Base-by-base conservation (phyloP, 495 filamentous ascomycete genomes). In the Durotheca rogersii region DNA sequence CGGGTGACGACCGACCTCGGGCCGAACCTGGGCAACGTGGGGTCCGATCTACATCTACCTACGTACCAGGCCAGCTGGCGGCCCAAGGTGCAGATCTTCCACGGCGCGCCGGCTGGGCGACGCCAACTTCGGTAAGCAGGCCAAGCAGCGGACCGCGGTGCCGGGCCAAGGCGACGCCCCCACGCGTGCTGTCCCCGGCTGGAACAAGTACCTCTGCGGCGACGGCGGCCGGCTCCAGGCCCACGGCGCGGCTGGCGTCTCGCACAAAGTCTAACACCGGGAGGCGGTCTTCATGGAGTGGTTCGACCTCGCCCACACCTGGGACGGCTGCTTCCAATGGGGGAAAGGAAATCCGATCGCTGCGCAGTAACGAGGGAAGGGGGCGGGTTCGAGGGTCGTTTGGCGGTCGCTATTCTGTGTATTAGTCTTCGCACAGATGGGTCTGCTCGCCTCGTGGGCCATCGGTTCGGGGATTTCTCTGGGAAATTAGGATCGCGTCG, bases 41-140 rank as follows among this genome's bases (percentile, higher is more conserved):
- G 60, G 14, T 78, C 81, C 61, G 79, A 77, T n/a, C n/a, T n/a
- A n/a, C n/a, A n/a, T n/a, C n/a, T 66, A 77, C 81, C 58, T 81
- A 76, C 62, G 71, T 81, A 16, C 79, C 80, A 2, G 67, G 72
- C 38, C 69, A 64, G 14, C 68, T 83, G 0, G n/a, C 62, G 77
- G 4, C 79, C 81, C 0, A 71, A 68, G 47, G 77, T 86, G 69
- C 74, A 81, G 59, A 69, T 82, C 37, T 74, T 67, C 41, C 78
- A 81, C 56, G 79, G 78, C 6, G 74, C 68, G 0, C 47, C 48
- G 64, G 6, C 62, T 83, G n/a, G 66, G 68, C 43, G 73, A 69
- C n/a, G 51, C 67, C 33, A 75, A 80, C 58, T 73, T 74, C 31
- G 63, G 69, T 11, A 78, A 81, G 64, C 70, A 67, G 38, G 47